Evolutionary conservation across 306 rosid genomes (phyloP).

Genomic region (Lathyrus tuberosus): DNA sequence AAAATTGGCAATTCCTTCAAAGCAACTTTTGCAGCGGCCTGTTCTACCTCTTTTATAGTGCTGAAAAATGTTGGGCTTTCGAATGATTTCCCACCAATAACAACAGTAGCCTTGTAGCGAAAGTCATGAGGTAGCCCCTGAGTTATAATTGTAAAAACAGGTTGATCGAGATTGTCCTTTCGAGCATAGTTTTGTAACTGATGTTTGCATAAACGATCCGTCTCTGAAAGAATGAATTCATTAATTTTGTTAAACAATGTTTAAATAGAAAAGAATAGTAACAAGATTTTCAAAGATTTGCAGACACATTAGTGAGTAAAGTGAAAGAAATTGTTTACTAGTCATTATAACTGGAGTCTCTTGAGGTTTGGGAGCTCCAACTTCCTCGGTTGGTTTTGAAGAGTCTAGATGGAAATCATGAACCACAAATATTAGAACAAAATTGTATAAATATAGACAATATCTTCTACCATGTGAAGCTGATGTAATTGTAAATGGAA

Average conservation of each 20-base stretch:
- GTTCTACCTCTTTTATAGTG: conserved; percentile 39
- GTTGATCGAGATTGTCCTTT: conserved; percentile 35
- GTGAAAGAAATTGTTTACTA: no score
- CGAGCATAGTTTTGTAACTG: conserved; percentile 40
- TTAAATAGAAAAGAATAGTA: no score
- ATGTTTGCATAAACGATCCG: conserved; percentile 26
- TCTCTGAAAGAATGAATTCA: no score
- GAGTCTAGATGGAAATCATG: no score
- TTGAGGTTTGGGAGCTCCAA: no score
- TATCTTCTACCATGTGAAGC: background rate
- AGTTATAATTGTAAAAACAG: conserved; percentile 19
- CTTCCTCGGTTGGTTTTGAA: no score
- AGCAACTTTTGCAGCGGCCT: conserved; percentile 42
- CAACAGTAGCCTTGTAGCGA: conserved; percentile 37
- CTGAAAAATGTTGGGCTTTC: conserved; percentile 33
- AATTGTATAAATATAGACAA: background rate
- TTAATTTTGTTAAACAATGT: no score
- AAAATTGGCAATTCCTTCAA: conserved; percentile 29
- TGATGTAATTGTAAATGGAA: background rate
- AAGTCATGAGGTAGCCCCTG: conserved; percentile 27
- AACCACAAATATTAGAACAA: no score
- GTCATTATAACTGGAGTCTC: no score
- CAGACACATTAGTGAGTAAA: no score
- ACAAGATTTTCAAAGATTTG: no score
- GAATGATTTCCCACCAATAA: no score